Evolutionary conservation across 1,284 basidiomycete genomes (phyloP).

Genomic region (Bjerkandera adusta): DNA sequence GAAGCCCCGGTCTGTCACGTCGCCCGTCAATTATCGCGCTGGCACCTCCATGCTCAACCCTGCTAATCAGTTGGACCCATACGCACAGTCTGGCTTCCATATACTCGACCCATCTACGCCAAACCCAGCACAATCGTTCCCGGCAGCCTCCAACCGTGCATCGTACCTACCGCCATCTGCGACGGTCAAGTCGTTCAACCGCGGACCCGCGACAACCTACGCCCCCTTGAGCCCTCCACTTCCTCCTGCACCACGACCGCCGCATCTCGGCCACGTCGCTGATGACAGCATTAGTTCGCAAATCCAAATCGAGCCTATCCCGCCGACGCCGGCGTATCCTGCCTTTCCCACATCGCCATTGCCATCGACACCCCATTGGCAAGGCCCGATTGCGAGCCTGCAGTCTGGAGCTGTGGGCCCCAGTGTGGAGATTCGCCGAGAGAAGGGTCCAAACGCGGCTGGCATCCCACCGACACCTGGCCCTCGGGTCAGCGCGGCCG

Average conservation of each 20-base stretch:
- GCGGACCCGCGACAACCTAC: conserved; percentile 42
- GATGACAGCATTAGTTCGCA: conserved; percentile 23
- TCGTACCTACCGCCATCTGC: conserved; percentile 39
- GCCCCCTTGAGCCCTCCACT: conserved; percentile 35
- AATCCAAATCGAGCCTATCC: conserved; percentile 26
- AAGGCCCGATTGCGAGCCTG: conserved; percentile 47
- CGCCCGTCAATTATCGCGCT: conserved; percentile 38
- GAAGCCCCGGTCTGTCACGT: conserved; percentile 22
- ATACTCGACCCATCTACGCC: conserved; percentile 3
- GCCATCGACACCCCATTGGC: conserved; percentile 50
- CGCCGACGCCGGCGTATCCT: conserved; percentile 70
- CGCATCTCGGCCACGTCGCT: conserved; percentile 15
- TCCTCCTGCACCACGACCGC: conserved; percentile 22
- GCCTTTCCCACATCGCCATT: conserved; percentile 52
- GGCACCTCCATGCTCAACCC: conserved; percentile 33
- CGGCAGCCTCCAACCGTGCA: conserved; percentile 16
- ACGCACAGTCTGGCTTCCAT: conserved; percentile 23
- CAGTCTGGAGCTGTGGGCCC: conserved; percentile 46
- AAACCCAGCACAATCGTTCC: no score
- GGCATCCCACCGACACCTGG: conserved; percentile 54
- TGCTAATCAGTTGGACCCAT: conserved; percentile 24
- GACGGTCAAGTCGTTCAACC: conserved; percentile 40
- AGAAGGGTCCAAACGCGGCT: conserved; percentile 38
- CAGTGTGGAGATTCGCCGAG: conserved; percentile 63
- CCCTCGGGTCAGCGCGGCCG: conserved; percentile 41